phyloP scores from a whole-genome alignment of 208 protist genomes.

The Leishmania arabica region DNA sequence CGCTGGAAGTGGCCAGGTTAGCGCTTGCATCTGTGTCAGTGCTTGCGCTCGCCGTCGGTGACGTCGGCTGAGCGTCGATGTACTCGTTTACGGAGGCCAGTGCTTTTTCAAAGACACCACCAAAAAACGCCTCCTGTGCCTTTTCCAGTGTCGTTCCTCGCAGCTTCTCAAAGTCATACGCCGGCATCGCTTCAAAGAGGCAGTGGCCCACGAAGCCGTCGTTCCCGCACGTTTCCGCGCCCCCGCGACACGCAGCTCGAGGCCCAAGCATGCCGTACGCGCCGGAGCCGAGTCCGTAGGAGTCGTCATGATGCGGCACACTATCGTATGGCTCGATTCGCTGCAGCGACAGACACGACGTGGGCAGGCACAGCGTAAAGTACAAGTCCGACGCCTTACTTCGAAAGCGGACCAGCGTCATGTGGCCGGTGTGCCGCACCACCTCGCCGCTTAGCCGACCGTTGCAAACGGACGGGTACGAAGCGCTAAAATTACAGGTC shows the following conservation, averaged over 20 bases:
- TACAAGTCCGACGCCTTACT: slow-evolving; percentile 31
- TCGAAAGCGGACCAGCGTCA: slow-evolving; percentile 69
- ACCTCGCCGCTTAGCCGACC: slow-evolving; percentile 59
- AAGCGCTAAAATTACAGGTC: slow-evolving; percentile 52
- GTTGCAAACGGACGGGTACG: slow-evolving; percentile 76
- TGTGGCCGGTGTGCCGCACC: slow-evolving; percentile 53
- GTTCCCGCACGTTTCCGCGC: background rate
- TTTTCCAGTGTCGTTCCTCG: slow-evolving; percentile 23
- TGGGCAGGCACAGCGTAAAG: slow-evolving; percentile 63
- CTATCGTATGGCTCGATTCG: slow-evolving; percentile 64
- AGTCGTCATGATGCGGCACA: slow-evolving; percentile 22
- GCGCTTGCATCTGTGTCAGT: background rate
- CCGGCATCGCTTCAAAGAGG: slow-evolving; percentile 30
- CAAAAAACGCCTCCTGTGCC: slow-evolving; percentile 25
- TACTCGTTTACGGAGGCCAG: slow-evolving; percentile 20
- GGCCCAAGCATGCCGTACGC: slow-evolving; percentile 55
- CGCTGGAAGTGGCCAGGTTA: background rate
- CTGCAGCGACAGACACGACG: slow-evolving; percentile 59
- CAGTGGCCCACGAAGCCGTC: slow-evolving; percentile 18
- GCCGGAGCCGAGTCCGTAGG: slow-evolving; percentile 32
- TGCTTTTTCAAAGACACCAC: slow-evolving; percentile 28
- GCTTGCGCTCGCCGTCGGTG: background rate
- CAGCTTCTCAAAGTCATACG: slow-evolving; percentile 27
- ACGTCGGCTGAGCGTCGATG: slow-evolving; percentile 3
- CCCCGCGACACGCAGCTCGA: slow-evolving; percentile 22